A percentile compares a stretch with the other conserved stretches of the same genome.
Evolutionary conservation across 139 green algal species (phyloP).

Genomic region (Tetratostichococcus sp.): DNA sequence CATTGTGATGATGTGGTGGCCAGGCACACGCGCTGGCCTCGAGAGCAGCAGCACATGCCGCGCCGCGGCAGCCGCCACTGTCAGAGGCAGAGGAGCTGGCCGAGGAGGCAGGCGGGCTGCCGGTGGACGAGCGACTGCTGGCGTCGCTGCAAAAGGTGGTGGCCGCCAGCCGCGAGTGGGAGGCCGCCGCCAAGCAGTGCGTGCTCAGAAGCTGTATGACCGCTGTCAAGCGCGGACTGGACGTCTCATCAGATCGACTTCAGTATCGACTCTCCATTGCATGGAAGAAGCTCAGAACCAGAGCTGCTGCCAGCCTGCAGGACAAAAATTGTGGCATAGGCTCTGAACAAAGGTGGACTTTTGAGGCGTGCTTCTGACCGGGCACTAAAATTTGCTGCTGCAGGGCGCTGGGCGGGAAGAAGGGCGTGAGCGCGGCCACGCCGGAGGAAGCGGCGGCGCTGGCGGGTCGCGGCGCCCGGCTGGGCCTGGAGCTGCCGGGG

Average conservation of each 20-base stretch:
- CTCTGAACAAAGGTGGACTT: no score
- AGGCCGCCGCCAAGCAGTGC: constrained; percentile 2
- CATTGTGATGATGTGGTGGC: no score
- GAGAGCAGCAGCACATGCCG: neutral
- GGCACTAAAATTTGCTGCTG: no score
- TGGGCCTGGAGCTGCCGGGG: constrained; percentile 13
- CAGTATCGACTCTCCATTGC: no score
- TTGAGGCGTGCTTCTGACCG: no score
- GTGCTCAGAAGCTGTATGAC: no score
- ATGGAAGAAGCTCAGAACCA: no score
- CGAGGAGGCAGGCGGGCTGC: constrained; percentile 35
- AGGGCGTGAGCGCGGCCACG: neutral
- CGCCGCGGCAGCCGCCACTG: neutral
- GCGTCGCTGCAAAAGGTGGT: constrained; percentile 9
- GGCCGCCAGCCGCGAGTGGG: constrained; percentile 15
- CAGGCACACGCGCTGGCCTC: neutral
- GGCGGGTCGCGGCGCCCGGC: constrained; percentile 2
- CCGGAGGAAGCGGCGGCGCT: constrained; percentile 13
- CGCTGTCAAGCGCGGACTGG: no score
- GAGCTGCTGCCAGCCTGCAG: no score
- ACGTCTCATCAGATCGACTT: no score
- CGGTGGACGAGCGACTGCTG: constrained; percentile 19
- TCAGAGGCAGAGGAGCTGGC: constrained; percentile 14
- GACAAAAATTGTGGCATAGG: no score
- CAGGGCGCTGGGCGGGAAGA: constrained; percentile 1